Conservation (phyloP, 495 filamentous ascomycete species). For the Penicillium flavigenum region DNA sequence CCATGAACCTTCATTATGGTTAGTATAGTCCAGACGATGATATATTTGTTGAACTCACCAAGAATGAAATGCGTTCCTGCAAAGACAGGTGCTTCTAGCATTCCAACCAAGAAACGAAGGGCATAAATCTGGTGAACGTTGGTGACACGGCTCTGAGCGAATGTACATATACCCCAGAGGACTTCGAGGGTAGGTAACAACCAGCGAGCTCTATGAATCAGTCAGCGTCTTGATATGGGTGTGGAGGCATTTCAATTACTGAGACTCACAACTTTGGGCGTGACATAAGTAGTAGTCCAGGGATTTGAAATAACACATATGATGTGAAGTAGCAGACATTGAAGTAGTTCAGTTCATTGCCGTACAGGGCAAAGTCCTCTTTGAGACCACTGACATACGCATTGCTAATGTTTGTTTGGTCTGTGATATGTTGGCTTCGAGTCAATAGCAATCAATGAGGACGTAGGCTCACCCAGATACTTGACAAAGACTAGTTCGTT, state of each 20-base stretch:
- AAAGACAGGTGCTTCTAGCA: constrained; percentile 43
- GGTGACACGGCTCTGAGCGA: constrained; percentile 39
- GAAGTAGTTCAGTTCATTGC: constrained; percentile 52
- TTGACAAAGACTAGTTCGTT: constrained; percentile 36
- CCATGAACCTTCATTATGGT: constrained; percentile 33
- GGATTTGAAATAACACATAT: constrained; percentile 43
- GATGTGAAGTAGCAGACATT: constrained; percentile 41
- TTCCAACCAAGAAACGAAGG: constrained; percentile 55
- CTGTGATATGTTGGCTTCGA: constrained; percentile 16
- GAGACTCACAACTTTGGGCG: constrained; percentile 33
- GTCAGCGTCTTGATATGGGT: not conserved
- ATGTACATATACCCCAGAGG: constrained; percentile 31
- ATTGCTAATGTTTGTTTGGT: constrained; percentile 51
- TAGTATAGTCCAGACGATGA: not conserved
- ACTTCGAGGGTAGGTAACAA: constrained; percentile 34
- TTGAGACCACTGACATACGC: constrained; percentile 60
- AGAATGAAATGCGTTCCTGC: constrained; percentile 46
- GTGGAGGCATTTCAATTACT: not conserved
- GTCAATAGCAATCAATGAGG: not conserved
- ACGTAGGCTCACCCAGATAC: constrained; percentile 26
- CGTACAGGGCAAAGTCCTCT: constrained; percentile 57
- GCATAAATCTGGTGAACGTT: constrained; percentile 45
- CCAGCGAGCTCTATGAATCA: constrained; percentile 34
- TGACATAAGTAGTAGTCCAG: constrained; percentile 36
- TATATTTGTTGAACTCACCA: constrained; percentile 16